These are phyloP conservation scores for Pseudogymnoascus sp. DNA, from an alignment of 2,329 filamentous ascomycete genomes.

Conservation along the genomic window DNA sequence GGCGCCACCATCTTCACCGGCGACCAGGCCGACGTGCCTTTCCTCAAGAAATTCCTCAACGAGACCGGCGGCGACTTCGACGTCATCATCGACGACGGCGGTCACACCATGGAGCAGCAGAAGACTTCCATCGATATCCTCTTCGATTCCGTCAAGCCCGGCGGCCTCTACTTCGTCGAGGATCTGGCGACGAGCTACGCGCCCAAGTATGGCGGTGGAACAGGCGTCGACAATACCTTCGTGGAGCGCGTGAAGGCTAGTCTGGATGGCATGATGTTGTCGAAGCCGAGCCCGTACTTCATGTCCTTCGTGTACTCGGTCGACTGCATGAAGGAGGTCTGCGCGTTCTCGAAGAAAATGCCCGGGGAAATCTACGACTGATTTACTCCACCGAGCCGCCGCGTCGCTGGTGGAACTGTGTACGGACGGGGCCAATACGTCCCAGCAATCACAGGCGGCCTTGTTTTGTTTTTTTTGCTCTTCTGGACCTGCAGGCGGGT, in stretches of 20 bases:
- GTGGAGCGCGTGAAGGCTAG: conserved; percentile 20
- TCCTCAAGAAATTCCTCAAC: conserved; percentile 30
- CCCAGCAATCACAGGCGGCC: background rate
- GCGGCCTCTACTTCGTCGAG: conserved; percentile 31
- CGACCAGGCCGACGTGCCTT: conserved; percentile 31
- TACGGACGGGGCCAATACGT: background rate
- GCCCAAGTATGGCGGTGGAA: conserved; percentile 21
- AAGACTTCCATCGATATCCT: conserved; percentile 29
- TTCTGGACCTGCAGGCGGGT: background rate
- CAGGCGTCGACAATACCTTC: conserved; percentile 9
- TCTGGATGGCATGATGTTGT: conserved; percentile 21
- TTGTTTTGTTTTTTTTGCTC: background rate
- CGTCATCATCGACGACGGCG: conserved; percentile 35
- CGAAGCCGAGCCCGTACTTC: conserved; percentile 21
- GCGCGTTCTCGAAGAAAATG: conserved; percentile 23
- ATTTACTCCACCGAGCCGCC: background rate
- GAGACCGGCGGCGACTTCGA: conserved; percentile 31
- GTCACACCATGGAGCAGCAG: conserved; percentile 33
- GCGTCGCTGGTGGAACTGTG: background rate
- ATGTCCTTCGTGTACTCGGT: conserved; percentile 20
- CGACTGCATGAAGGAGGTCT: conserved; percentile 27
- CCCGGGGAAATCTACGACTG: background rate
- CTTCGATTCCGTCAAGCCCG: conserved; percentile 31
- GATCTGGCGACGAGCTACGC: conserved; percentile 28
- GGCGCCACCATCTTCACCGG: conserved; percentile 33